Evolutionary conservation across 2,329 filamentous ascomycete genomes (phyloP).

Genomic region (Clathrospora elynae): DNA sequence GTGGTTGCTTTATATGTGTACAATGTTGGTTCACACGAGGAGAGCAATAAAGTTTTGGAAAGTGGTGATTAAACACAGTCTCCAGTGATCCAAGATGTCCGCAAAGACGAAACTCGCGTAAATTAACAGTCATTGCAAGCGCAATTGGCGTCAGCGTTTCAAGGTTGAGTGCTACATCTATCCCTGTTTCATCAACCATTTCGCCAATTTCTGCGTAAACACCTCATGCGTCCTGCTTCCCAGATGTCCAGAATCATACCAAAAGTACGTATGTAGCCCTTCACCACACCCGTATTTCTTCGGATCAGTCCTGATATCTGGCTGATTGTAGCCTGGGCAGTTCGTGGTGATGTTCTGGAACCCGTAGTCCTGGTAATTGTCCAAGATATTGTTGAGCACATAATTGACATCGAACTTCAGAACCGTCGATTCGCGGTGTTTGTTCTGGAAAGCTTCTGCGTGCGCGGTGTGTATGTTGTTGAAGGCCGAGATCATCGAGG

Average conservation of each 20-base stretch:
- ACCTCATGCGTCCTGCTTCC: constrained; percentile 51
- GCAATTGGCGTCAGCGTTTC: too few relatives aligned
- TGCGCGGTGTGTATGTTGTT: constrained; percentile 49
- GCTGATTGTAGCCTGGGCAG: constrained; percentile 54
- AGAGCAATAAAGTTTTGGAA: too few relatives aligned
- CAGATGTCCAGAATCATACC: constrained; percentile 57
- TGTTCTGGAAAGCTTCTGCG: constrained; percentile 41
- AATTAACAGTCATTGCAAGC: too few relatives aligned
- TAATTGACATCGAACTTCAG: constrained; percentile 54
- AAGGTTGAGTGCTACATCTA: not conserved
- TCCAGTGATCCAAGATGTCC: too few relatives aligned
- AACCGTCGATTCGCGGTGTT: constrained; percentile 44
- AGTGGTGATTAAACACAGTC: too few relatives aligned
- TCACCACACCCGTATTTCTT: constrained; percentile 54
- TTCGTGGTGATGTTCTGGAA: constrained; percentile 55
- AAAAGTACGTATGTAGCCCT: constrained; percentile 52
- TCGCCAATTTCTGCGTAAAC: constrained; percentile 37
- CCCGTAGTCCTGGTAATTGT: constrained; percentile 49
- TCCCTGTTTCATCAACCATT: constrained; percentile 24
- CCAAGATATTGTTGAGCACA: constrained; percentile 51
- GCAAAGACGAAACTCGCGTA: too few relatives aligned
- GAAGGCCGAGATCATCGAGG: constrained; percentile 54
- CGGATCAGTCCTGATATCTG: constrained; percentile 53
- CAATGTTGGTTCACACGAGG: too few relatives aligned
- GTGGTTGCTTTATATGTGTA: too few relatives aligned